Evolutionary conservation across 306 rosid genomes (phyloP).

Genomic region (Citrullus mucosospermus): DNA sequence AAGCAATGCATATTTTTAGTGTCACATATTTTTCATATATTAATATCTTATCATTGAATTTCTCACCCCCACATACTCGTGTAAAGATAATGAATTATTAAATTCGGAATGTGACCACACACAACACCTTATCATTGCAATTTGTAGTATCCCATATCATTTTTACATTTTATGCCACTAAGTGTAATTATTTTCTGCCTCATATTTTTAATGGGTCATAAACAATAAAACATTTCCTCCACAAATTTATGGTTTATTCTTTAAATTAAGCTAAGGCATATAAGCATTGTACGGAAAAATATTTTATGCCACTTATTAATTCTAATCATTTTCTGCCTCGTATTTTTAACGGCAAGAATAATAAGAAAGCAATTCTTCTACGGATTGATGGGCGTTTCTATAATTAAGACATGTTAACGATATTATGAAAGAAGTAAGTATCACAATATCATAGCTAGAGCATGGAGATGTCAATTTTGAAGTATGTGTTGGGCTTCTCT

Average conservation of each 20-base stretch:
- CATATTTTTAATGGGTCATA: neutral
- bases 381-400: too few relatives aligned
- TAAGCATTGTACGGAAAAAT: neutral
- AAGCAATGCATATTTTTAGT: neutral
- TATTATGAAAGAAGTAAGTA: too few relatives aligned
- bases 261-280: neutral
- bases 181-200: neutral
- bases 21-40: slow-evolving; percentile 12
- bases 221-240: neutral
- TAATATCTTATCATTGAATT: slow-evolving; percentile 3
- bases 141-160: neutral
- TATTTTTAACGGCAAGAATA: too few relatives aligned
- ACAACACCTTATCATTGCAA: neutral
- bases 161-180: neutral
- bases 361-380: too few relatives aligned
- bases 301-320: neutral
- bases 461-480: neutral
- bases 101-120: neutral
- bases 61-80: slow-evolving; percentile 2
- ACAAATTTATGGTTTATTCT: neutral
- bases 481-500: neutral
- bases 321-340: neutral
- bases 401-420: too few relatives aligned
- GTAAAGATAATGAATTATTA: neutral
- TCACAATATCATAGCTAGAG: neutral